Conservation (phyloP, 371 early-diverging fungal species). For the Apophysomyces ossiformis region DNA sequence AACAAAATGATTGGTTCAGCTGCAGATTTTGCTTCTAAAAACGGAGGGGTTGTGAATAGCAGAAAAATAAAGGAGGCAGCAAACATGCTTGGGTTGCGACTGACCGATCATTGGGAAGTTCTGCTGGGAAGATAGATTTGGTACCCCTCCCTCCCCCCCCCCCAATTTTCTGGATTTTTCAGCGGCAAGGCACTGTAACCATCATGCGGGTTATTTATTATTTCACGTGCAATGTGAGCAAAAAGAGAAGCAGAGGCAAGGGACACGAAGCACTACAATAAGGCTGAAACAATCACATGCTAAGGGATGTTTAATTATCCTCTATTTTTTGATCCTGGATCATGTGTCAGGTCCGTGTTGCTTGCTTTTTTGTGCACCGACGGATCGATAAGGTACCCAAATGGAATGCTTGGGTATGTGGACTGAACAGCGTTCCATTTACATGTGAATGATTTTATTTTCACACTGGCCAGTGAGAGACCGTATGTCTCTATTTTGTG, state of each 20-base stretch:
- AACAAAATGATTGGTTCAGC: too few relatives aligned
- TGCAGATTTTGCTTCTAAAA: too few relatives aligned
- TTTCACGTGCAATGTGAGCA: slow-evolving; percentile 3
- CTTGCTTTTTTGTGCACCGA: not conserved
- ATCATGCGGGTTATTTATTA: slow-evolving; percentile 9
- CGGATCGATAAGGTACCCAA: slow-evolving; percentile 6
- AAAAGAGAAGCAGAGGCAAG: not conserved
- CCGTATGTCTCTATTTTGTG: too few relatives aligned
- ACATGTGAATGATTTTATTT: slow-evolving; percentile 11
- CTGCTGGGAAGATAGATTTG: too few relatives aligned
- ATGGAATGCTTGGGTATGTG: slow-evolving; percentile 10
- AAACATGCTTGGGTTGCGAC: too few relatives aligned
- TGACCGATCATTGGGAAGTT: too few relatives aligned
- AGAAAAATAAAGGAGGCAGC: too few relatives aligned
- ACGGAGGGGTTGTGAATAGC: too few relatives aligned
- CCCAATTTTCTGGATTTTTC: too few relatives aligned
- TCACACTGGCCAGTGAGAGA: not conserved
- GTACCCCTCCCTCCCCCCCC: too few relatives aligned
- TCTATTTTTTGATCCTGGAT: slow-evolving; percentile 8
- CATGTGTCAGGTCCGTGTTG: slow-evolving; percentile 8
- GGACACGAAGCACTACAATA: not conserved
- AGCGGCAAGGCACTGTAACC: not conserved
- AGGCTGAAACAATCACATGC: slow-evolving; percentile 12
- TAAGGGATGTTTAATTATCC: not conserved
- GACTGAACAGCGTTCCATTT: slow-evolving; percentile 6